Conservation (phyloP, 257 asterid species). For the Coffea eugenioides region DNA sequence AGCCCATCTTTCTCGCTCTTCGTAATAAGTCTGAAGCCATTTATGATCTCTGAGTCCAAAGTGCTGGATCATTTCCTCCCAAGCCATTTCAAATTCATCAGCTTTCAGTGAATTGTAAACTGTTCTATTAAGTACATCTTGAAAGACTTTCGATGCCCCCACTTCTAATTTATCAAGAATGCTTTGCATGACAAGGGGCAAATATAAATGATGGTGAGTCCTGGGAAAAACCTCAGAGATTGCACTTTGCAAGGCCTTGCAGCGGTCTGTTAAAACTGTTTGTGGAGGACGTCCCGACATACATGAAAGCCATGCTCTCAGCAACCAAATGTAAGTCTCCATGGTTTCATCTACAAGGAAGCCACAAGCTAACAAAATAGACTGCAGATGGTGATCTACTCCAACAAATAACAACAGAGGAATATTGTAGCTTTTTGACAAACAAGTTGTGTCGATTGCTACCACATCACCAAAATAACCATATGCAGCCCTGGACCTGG, state of each 20-base stretch:
- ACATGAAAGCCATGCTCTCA: constrained; percentile 48
- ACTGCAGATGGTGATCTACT: constrained; percentile 35
- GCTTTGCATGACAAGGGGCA: constrained; percentile 33
- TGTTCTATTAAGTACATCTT: constrained; percentile 21
- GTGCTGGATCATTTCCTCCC: constrained; percentile 40
- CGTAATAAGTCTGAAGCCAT: constrained; percentile 33
- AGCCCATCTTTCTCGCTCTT: constrained; percentile 44
- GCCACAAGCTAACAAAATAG: constrained; percentile 37
- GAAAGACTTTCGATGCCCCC: constrained; percentile 27
- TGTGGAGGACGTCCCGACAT: constrained; percentile 45
- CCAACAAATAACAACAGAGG: constrained; percentile 35
- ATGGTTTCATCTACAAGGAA: constrained; percentile 34
- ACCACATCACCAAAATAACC: constrained; percentile 38
- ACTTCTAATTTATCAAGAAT: constrained; percentile 21
- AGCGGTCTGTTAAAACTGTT: constrained; percentile 31
- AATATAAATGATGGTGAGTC: constrained; percentile 30
- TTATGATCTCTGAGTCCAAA: constrained; percentile 26
- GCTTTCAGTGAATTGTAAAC: constrained; percentile 28
- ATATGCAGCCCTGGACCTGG: constrained; percentile 39
- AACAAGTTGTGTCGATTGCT: constrained; percentile 31
- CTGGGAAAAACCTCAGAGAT: constrained; percentile 43
- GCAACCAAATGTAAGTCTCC: constrained; percentile 38
- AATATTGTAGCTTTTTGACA: constrained; percentile 31
- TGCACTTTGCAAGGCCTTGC: constrained; percentile 38
- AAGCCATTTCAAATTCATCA: constrained; percentile 37